Conservation (phyloP, 1,284 basidiomycete genomes). For the Phylloboletellus chloephorus region DNA sequence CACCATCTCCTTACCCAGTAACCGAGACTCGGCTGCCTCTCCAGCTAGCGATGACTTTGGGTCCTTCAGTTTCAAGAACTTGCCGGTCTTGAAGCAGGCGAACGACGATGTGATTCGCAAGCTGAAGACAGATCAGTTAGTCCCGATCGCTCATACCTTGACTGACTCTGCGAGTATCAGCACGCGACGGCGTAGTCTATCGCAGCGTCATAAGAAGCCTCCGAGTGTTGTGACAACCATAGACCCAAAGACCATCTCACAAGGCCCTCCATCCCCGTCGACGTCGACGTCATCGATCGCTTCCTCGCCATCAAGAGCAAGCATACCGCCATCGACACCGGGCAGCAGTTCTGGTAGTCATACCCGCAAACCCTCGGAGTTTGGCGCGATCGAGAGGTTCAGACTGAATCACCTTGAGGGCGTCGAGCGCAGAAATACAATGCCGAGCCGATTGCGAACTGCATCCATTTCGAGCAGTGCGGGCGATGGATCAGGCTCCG, state of each 20-base stretch:
- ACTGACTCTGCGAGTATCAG: conserved; percentile 57
- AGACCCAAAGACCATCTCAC: conserved; percentile 54
- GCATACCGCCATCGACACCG: conserved; percentile 66
- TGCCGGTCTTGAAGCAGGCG: conserved; percentile 94
- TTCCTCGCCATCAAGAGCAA: conserved; percentile 81
- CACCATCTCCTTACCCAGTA: conserved; percentile 42
- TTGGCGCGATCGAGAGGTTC: conserved; percentile 79
- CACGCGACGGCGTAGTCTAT: conserved; percentile 65
- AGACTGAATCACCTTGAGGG: conserved; percentile 74
- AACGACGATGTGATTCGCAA: conserved; percentile 98
- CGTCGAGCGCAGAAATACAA: conserved; percentile 74
- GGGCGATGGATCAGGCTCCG: conserved; percentile 71
- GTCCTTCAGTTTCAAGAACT: conserved; percentile 97
- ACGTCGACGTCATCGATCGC: conserved; percentile 91
- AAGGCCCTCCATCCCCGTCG: conserved; percentile 81
- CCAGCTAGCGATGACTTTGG: conserved; percentile 87
- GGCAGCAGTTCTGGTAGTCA: conserved; percentile 54
- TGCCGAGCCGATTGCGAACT: conserved; percentile 83
- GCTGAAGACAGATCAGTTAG: conserved; percentile 79
- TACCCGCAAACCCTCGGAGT: conserved; percentile 78
- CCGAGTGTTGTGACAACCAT: conserved; percentile 67
- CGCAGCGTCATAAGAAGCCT: conserved; percentile 70
- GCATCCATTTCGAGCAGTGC: conserved; percentile 75
- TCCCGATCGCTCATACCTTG: conserved; percentile 65
- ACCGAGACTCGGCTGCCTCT: conserved; percentile 43